phyloP scores from a whole-genome alignment of 352 stramenopile genomes.

The Phytophthora tentaculata region DNA sequence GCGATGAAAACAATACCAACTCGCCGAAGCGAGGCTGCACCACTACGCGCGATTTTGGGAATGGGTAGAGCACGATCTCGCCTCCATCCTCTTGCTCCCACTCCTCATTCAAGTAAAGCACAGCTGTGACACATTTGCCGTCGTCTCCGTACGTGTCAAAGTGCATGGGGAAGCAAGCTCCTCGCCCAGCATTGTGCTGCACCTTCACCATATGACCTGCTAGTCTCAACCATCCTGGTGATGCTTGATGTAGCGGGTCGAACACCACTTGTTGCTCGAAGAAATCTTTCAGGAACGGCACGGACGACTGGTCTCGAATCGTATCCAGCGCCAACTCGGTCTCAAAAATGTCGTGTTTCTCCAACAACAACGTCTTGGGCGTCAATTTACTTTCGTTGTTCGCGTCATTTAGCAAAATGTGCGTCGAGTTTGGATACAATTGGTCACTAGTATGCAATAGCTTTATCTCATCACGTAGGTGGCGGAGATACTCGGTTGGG shows the following conservation, averaged over 20 bases:
- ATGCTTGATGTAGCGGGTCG: slow-evolving; percentile 33
- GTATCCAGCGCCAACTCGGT: slow-evolving; percentile 70
- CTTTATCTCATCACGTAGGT: slow-evolving; percentile 63
- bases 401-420: slow-evolving; percentile 59
- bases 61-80: slow-evolving; percentile 85
- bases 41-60: slow-evolving; percentile 56
- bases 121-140: slow-evolving; percentile 82
- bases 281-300: slow-evolving; percentile 57
- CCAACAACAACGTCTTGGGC: slow-evolving; percentile 55
- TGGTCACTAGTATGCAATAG: slow-evolving; percentile 43
- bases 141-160: slow-evolving; percentile 87
- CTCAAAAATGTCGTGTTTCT: slow-evolving; percentile 85
- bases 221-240: slow-evolving; percentile 55
- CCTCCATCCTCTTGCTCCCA: slow-evolving; percentile 78
- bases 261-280: slow-evolving; percentile 73
- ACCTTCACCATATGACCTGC: slow-evolving; percentile 76
- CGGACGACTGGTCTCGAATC: slow-evolving; percentile 33
- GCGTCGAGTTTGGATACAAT: slow-evolving; percentile 82
- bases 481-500: slow-evolving; percentile 45
- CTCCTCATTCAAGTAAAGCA: slow-evolving; percentile 86
- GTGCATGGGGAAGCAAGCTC: slow-evolving; percentile 87
- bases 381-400: slow-evolving; percentile 5
- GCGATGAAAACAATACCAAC: slow-evolving; percentile 81
- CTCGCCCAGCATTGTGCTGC: slow-evolving; percentile 77
- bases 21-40: slow-evolving; percentile 65